A percentile compares a stretch with the other conserved stretches of the same genome.
phyloP scores from a whole-genome alignment of 768 basidiomycete species.

The Phlegmacium glaucopus region DNA sequence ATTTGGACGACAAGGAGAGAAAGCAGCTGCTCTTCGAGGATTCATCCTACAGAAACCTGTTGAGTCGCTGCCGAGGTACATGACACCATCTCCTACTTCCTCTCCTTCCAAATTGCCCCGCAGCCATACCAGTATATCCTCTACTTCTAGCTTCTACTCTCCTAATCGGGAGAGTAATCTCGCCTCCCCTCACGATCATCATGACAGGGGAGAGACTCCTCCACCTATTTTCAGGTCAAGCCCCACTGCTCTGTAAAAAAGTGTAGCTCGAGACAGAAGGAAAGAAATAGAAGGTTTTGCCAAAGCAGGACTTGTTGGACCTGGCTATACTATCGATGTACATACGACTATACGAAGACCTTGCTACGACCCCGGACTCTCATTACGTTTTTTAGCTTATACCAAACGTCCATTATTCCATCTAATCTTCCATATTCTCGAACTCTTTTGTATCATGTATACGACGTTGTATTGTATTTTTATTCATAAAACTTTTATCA shows the following conservation, averaged over 20 bases:
- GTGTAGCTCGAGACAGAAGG: neutral
- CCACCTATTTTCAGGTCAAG: neutral
- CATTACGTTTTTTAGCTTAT: no score
- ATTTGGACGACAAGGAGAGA: constrained; percentile 80
- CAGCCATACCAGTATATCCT: neutral
- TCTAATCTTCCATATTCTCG: no score
- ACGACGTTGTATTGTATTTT: no score
- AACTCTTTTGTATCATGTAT: no score
- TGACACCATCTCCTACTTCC: neutral
- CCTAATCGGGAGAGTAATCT: neutral
- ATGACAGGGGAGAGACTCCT: neutral
- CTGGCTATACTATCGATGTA: neutral
- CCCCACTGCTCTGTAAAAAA: neutral
- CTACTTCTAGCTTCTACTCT: neutral
- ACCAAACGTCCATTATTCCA: no score
- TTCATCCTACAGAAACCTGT: constrained; percentile 60
- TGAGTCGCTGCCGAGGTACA: constrained; percentile 58
- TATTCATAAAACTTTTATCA: no score
- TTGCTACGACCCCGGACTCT: neutral
- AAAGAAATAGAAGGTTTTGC: neutral
- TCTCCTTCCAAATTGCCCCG: neutral
- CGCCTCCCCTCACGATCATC: neutral
- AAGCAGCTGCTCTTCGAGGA: constrained; percentile 62
- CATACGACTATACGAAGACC: neutral
- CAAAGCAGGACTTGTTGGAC: neutral